phyloP scores from a whole-genome alignment of 2,329 filamentous ascomycete genomes.

The Hypoxylon sp. region DNA sequence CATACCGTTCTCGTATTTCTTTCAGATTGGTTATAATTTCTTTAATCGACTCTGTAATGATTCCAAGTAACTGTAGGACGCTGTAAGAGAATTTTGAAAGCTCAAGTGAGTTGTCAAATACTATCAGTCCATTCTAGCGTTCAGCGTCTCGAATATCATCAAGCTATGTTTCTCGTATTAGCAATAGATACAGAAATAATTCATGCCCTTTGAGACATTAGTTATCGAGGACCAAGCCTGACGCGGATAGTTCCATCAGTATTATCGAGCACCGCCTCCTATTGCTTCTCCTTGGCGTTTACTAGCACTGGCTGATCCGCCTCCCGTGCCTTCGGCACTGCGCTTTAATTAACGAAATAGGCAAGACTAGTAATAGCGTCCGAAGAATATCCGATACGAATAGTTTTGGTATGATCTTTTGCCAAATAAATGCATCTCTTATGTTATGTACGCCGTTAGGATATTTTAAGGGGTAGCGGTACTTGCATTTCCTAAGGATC shows the following conservation, averaged over 20 bases:
- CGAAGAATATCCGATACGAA: too few species aligned
- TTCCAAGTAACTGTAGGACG: background rate
- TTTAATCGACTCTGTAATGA: background rate
- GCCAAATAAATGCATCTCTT: too few species aligned
- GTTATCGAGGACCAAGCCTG: background rate
- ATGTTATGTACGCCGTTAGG: too few species aligned
- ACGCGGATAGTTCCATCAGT: background rate
- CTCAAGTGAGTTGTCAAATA: background rate
- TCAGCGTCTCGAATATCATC: background rate
- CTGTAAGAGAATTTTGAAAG: background rate
- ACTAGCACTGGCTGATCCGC: too few species aligned
- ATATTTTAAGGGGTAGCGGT: too few species aligned
- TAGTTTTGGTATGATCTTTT: too few species aligned
- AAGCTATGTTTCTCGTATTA: background rate
- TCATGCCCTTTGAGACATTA: background rate
- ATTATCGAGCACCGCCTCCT: background rate
- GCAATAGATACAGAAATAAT: background rate
- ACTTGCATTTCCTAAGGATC: too few species aligned
- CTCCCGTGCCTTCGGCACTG: too few species aligned
- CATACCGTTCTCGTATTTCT: background rate
- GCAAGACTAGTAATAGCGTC: too few species aligned
- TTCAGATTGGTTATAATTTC: background rate
- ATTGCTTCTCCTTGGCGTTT: background rate
- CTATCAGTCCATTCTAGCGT: conserved; percentile 2
- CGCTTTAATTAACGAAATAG: too few species aligned